Percentiles rank a stretch among this genome's conserved stretches.
These are phyloP conservation scores for Mucor sp. DNA, from an alignment of 371 early-diverging fungal species.

Conservation along the genomic window DNA sequence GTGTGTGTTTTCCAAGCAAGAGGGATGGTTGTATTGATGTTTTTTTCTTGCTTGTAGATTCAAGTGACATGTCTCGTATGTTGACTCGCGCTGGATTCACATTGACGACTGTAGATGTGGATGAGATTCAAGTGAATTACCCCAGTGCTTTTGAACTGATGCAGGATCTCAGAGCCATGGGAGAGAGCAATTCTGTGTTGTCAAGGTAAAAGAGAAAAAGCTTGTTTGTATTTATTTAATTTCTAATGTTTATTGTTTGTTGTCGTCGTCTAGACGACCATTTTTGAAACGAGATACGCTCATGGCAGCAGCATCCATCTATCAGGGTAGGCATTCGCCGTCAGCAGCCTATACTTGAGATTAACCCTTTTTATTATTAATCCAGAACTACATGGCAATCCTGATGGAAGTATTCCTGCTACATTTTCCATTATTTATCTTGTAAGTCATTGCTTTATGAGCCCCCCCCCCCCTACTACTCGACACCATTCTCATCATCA, in stretches of 20 bases:
- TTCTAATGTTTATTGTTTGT: not conserved
- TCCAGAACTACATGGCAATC: conserved; percentile 87
- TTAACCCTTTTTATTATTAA: no score
- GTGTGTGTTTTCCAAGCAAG: no score
- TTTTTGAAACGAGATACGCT: conserved; percentile 80
- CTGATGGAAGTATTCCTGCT: conserved; percentile 91
- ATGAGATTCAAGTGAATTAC: conserved; percentile 90
- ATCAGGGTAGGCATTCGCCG: conserved; percentile 64
- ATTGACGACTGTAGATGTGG: conserved; percentile 92
- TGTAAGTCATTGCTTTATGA: conserved; percentile 39
- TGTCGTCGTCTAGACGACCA: conserved; percentile 54
- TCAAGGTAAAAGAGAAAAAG: conserved; percentile 56
- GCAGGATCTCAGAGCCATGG: conserved; percentile 91
- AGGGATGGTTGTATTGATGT: no score
- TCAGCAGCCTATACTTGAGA: no score
- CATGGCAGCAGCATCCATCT: conserved; percentile 84
- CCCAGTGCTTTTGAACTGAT: conserved; percentile 92
- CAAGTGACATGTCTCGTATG: conserved; percentile 81
- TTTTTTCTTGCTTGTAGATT: conserved; percentile 40
- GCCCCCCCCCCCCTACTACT: no score
- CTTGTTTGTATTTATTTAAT: not conserved
- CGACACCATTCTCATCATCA: not conserved
- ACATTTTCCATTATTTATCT: conserved; percentile 91
- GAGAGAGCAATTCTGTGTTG: conserved; percentile 92
- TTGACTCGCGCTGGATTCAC: conserved; percentile 85